Evolutionary conservation across 352 stramenopile genomes (phyloP), one percentile per base, ranked within the genome.

Genomic region (Peronospora belbahrii): DNA sequence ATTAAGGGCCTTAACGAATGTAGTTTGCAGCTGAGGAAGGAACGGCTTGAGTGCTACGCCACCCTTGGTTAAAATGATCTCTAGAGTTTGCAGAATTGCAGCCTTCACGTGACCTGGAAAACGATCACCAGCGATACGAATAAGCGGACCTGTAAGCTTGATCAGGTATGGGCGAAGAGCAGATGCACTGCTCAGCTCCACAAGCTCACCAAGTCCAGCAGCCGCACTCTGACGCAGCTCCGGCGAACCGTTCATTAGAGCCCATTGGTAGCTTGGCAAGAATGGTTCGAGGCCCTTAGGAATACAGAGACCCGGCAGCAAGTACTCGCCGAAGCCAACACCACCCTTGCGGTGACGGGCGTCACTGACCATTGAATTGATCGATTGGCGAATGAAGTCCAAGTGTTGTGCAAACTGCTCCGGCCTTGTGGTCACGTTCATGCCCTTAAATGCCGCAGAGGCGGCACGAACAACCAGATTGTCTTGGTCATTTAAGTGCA

Each of bases 1-100:
- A 54, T 96, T 97, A n/a, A 99, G 67, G 27, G 95, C 94, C 74
- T 99, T 99, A 34, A 99, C 89, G 59, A 99, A 99, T 2, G 96
- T 98, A 2, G 96, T 99, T 67, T 99, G 97, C 42, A 99, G 85
- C 74, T 99, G 97, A 17, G 97, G 96, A 44, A 99, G 73, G 67
- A 99, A 99, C n/a, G 97, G 95, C 67, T 98, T 97, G 11, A 99
- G 78, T 19, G 89, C 88, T 13, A 95, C 82, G 24, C 96, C 96
- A 43, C 95, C 96, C 71, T 99, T 99, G 24, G 70, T 74, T 24
- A 99, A 56, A 48, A 99, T 89, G 14, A 98, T 85, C 52, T 95
- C 89, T 25, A 99, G 68, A 28, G 94, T 98, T 56, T 97, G 78
- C 42, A 99, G 67, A 55, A 99, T 99, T 8, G 96, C 95, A 53